Base-by-base conservation (phyloP, 345 rosid genomes). In the Melaleuca alternifolia region DNA sequence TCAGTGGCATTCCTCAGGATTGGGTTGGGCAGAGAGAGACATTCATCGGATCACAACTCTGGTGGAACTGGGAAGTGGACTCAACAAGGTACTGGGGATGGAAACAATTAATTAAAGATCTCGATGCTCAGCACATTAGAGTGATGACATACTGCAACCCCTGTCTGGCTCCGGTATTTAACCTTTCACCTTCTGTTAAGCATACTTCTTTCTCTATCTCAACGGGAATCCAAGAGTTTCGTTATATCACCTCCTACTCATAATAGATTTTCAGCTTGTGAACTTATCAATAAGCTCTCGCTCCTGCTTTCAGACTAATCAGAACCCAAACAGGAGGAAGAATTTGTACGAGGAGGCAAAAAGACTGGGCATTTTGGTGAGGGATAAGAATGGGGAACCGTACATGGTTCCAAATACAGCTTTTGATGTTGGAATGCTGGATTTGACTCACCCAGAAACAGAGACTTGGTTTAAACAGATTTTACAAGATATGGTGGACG, bases 1-100 rank as follows among this genome's bases (percentile, higher is more conserved):
- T 30, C 15, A 26, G 51, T 28, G 37, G 83, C 77, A 37, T 89
- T 85, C 12, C 86, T 88, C 87, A 93, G 97, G 95, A 93, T 71
- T 94, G 97, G 97, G 97, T 94, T 54, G 97, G 95, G 44, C 93
- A 91, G 84, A 92, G 95, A 84, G 89, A 92, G 89, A 94, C 97
- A 23, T 30, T 94, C 46, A 91, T 93, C 6, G 97, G 97, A 81
- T 93, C 95, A 41, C 97, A 94, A 84, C 87, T 94, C 26, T 94
- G 96, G 96, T 94, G 96, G 96, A 94, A 94, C 79, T 94, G 95
- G 95, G 96, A 94, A 90, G 95, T 92, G 76, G 96, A 94, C 87
- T 82, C 88, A 13, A 84, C 87, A 85, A 88, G 94, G 89, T 94
- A 94, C 44, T 54, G 84, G 21, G 95, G 94, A 51, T 94, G 96